Base-by-base conservation (phyloP, 176 grass and related monocot genomes). In the Rhynchospora tenuis region DNA sequence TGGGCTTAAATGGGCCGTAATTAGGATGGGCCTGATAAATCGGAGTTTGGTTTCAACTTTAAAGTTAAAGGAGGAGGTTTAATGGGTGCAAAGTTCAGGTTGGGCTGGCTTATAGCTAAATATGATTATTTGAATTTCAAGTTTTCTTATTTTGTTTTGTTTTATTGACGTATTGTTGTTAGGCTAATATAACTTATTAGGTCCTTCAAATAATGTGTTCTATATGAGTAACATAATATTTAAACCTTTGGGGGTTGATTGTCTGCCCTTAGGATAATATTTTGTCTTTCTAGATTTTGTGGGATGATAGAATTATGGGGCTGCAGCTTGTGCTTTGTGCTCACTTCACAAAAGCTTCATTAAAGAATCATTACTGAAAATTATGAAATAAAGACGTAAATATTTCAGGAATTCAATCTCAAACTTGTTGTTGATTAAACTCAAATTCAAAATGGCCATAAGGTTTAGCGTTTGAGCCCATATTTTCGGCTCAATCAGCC, bases 101-200 rank as follows among this genome's bases (percentile, higher is more conserved):
- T 76, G 73, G 73, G 48, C 73, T 55, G 12, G 23, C 55, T 75
- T 55, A 48, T 4, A 9, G 28, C 20, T 28, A 75, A 45, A 52
- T 26, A 26, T 26, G 10, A 28, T 64, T 27, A 64, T 64, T 73
- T 20, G 2, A 56, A 6, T 3, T 78, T 47, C 13, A 0, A 23
- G 50, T 47, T 2, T 14, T 13, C 6, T 11, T 67, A 11, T 28
- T 33, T 5, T 6, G 43, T 69, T 67, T 7, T 44, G 43, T 69
- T 17, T 45, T 71, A 45, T 8, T 71, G 0, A 45, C 1, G 44
- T 17, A 10, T 71, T 63, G 33, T 71, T 71, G 7, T 42, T 68
- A 29, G 50, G 24, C 73, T 19, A 47, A 76, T 76, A 76, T 76
- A 76, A 20, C 28, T 76, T 52, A 54, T 76, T 28, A 55, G 73